phyloP scores from a whole-genome alignment of 306 rosid genomes.

The Prunus campanulata region DNA sequence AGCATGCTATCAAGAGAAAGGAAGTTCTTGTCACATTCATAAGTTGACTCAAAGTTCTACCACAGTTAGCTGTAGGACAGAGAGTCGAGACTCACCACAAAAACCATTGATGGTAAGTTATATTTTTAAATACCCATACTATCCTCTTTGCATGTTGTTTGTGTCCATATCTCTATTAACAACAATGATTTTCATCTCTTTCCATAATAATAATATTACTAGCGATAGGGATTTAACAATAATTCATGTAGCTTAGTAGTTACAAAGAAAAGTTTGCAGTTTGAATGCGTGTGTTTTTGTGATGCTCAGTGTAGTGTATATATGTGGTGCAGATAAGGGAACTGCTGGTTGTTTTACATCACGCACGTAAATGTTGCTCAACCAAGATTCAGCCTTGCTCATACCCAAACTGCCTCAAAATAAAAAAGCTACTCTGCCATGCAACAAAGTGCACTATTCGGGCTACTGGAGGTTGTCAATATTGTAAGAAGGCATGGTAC shows the following conservation, averaged over 20 bases:
- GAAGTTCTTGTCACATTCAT: constrained; percentile 41
- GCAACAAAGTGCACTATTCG: constrained; percentile 31
- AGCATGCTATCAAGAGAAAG: constrained; percentile 39
- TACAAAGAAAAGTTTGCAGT: neutral
- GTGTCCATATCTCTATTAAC: no score
- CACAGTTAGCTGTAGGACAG: neutral
- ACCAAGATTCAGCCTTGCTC: constrained; percentile 33
- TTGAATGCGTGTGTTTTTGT: neutral
- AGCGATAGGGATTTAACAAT: neutral
- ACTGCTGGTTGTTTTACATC: constrained; percentile 27
- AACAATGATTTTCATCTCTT: neutral
- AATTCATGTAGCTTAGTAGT: neutral
- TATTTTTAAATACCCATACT: neutral
- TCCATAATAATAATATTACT: neutral
- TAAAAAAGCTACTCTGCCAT: constrained; percentile 39
- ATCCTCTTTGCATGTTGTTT: no score
- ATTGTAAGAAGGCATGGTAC: constrained; percentile 37
- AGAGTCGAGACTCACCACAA: constrained; percentile 6
- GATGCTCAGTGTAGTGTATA: neutral
- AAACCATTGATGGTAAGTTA: constrained; percentile 12
- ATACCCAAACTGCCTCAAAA: constrained; percentile 28
- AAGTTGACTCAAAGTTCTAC: constrained; percentile 30
- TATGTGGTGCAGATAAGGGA: constrained; percentile 21
- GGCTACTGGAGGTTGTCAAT: constrained; percentile 30
- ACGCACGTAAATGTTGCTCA: constrained; percentile 29